phyloP scores from a whole-genome alignment of 2,329 filamentous ascomycete species.

The Sporothrix pseudoabietina region DNA sequence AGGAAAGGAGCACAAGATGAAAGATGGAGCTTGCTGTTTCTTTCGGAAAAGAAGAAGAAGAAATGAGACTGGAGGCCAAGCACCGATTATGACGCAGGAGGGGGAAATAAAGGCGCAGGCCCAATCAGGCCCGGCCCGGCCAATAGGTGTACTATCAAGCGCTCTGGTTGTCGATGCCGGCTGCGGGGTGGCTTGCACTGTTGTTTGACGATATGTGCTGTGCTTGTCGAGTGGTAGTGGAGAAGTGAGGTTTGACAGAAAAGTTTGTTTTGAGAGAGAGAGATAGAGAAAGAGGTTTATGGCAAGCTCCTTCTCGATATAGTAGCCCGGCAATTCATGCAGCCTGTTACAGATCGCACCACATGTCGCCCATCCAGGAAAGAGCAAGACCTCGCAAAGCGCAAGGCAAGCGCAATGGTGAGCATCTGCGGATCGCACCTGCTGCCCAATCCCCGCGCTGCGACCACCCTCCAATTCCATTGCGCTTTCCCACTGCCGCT shows the following conservation, averaged over 20 bases:
- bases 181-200: background rate
- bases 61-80: background rate
- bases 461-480: constrained; percentile 3
- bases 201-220: background rate
- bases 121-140: background rate
- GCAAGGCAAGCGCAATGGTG: no score
- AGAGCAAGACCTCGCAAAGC: background rate
- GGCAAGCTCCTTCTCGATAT: background rate
- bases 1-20: background rate
- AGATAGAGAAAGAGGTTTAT: background rate
- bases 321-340: background rate
- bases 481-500: background rate
- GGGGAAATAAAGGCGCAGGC: background rate
- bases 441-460: constrained; percentile 7
- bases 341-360: constrained; percentile 5
- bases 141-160: background rate
- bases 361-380: background rate
- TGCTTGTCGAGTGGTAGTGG: background rate
- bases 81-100: background rate
- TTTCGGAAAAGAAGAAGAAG: background rate
- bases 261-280: background rate
- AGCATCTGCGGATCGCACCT: constrained; percentile 1
- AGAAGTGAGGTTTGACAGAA: background rate
- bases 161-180: background rate
- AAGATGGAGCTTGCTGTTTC: background rate